Conservation (phyloP, 2,329 filamentous ascomycete species). For the Hymenoscyphus occultus region DNA sequence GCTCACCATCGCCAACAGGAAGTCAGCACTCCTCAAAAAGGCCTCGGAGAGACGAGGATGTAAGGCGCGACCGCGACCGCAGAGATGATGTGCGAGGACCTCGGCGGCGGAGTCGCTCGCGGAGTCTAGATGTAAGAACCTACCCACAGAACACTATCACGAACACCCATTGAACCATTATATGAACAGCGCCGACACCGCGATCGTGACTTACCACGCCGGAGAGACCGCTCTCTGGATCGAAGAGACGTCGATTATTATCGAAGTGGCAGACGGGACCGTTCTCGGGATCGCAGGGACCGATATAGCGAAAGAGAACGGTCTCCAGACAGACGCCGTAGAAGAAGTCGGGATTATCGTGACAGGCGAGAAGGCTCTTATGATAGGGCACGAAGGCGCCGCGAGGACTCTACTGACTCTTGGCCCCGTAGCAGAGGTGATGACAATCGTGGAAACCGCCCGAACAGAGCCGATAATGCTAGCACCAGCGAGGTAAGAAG, state of each 20-base stretch:
- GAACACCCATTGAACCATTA: conserved; percentile 41
- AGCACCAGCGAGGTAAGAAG: conserved; percentile 57
- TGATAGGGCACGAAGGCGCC: conserved; percentile 60
- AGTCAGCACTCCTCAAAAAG: conserved; percentile 69
- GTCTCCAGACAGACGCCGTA: conserved; percentile 54
- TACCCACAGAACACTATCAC: conserved; percentile 20
- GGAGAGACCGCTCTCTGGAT: conserved; percentile 68
- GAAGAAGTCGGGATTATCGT: conserved; percentile 64
- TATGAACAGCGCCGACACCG: conserved; percentile 55
- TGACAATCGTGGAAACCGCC: conserved; percentile 56
- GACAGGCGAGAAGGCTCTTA: conserved; percentile 71
- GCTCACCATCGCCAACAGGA: conserved; percentile 94
- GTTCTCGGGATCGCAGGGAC: conserved; percentile 60
- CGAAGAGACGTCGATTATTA: conserved; percentile 64
- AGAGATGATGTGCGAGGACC: conserved; percentile 48
- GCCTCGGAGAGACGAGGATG: conserved; percentile 48
- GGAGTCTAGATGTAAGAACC: conserved; percentile 58
- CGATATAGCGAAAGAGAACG: conserved; percentile 56
- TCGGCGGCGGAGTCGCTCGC: conserved; percentile 57
- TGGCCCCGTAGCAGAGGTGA: conserved; percentile 63
- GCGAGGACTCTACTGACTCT: conserved; percentile 70
- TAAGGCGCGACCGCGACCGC: conserved; percentile 45
- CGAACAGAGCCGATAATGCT: conserved; percentile 47
- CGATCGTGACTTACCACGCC: conserved; percentile 58
- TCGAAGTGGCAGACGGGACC: conserved; percentile 58